phyloP scores from a whole-genome alignment of 805 yeast genomes.

The Komagataella phaffii region DNA sequence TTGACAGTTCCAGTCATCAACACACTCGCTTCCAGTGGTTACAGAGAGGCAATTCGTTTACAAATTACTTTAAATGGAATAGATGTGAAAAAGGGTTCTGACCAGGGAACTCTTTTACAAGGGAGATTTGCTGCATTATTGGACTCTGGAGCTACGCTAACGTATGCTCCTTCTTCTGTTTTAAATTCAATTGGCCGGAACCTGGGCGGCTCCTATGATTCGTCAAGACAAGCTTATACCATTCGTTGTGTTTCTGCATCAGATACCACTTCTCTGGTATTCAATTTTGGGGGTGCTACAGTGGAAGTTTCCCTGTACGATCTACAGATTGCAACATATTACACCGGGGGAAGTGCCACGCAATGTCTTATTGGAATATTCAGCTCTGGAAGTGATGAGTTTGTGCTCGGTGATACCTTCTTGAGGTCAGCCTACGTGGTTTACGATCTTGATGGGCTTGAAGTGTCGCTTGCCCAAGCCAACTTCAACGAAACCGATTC shows the following conservation, averaged over 20 bases:
- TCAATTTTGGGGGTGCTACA: constrained; percentile 44
- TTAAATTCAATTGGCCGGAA: constrained; percentile 13
- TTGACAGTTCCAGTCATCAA: constrained; percentile 38
- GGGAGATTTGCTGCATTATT: constrained; percentile 26
- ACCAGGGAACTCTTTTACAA: constrained; percentile 9
- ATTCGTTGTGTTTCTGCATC: constrained; percentile 25
- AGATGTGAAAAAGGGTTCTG: constrained; percentile 10
- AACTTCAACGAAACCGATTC: constrained; percentile 17
- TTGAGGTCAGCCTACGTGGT: constrained; percentile 38
- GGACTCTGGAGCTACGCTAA: constrained; percentile 47
- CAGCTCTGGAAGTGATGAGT: constrained; percentile 17
- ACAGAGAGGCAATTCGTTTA: constrained; percentile 26
- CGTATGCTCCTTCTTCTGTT: constrained; percentile 26
- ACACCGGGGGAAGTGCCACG: constrained; percentile 8
- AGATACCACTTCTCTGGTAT: constrained; percentile 19
- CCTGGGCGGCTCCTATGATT: constrained; percentile 27
- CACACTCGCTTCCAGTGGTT: constrained; percentile 18
- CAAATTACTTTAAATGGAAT: constrained; percentile 34
- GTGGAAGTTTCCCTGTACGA: constrained; percentile 34
- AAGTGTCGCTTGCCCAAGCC: constrained; percentile 34
- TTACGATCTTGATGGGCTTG: constrained; percentile 33
- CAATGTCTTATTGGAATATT: constrained; percentile 33
- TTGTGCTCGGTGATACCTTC: constrained; percentile 40
- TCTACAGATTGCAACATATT: constrained; percentile 8
- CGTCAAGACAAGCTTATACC: constrained; percentile 27